A percentile compares a stretch with the other conserved stretches of the same genome.
These are phyloP conservation scores for Beta corolliflora DNA, from an alignment of 179 eudicot species.

Conservation along the genomic window DNA sequence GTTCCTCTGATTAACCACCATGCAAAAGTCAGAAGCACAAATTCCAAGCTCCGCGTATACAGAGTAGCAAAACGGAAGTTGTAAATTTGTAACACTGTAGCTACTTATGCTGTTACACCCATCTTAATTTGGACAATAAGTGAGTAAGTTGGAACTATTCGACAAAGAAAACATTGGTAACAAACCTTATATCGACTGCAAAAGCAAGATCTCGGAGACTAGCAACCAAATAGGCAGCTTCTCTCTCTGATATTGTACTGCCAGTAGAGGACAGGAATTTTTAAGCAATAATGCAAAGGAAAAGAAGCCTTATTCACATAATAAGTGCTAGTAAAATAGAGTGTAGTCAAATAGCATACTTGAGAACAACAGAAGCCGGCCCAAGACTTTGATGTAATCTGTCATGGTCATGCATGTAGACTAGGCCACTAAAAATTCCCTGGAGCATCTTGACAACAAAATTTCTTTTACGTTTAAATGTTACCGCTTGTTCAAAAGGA, in stretches of 20 bases:
- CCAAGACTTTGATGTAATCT: conserved; percentile 98
- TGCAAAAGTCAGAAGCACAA: conserved; percentile 3
- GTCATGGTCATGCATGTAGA: conserved; percentile 88
- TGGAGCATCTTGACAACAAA: conserved; percentile 70
- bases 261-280: conserved; percentile 21
- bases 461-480: conserved; percentile 65
- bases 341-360: conserved; percentile 47
- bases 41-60: not conserved
- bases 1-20: not conserved
- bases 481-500: conserved; percentile 61
- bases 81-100: not conserved
- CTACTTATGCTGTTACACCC: not conserved
- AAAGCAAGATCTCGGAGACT: conserved; percentile 92
- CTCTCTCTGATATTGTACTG: conserved; percentile 84
- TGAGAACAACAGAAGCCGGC: conserved; percentile 95
- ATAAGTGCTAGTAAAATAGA: conserved; percentile 2
- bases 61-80: not conserved
- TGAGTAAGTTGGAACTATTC: not conserved
- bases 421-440: conserved; percentile 69
- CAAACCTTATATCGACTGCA: conserved; percentile 90
- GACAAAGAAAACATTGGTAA: conserved; percentile 1
- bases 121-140: not conserved
- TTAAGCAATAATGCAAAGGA: conserved; percentile 12
- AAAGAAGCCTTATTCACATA: conserved; percentile 12
- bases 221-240: conserved; percentile 76